These are phyloP conservation scores for Pleurotus ostreatus DNA, from an alignment of 768 basidiomycete genomes.

Conservation along the genomic window DNA sequence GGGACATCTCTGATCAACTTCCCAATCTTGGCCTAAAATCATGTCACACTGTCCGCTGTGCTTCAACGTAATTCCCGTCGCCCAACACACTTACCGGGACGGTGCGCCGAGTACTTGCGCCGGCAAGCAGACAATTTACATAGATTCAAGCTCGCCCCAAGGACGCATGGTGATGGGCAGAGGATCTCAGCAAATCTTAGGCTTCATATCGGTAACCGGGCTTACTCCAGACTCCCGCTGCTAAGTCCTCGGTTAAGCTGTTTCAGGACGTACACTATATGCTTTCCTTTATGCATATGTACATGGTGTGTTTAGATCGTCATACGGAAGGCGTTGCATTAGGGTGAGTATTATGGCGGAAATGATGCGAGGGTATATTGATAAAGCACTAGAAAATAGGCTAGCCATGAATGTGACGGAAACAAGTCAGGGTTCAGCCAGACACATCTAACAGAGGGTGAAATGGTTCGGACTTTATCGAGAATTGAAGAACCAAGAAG, in stretches of 20 bases:
- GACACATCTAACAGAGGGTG: background rate
- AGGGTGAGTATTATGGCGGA: slow-evolving; percentile 7
- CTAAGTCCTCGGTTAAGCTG: background rate
- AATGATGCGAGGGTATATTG: background rate
- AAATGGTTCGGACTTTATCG: slow-evolving; percentile 37
- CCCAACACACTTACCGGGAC: background rate
- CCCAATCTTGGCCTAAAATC: background rate
- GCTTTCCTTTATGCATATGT: background rate
- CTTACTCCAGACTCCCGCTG: background rate
- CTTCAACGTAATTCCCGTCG: slow-evolving; percentile 3
- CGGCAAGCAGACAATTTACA: too few species aligned
- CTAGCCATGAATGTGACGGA: background rate
- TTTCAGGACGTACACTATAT: background rate
- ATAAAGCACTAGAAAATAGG: slow-evolving; percentile 8
- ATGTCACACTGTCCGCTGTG: background rate
- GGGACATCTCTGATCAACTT: slow-evolving; percentile 1
- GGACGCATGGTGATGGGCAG: background rate
- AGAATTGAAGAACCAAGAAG: slow-evolving; percentile 92
- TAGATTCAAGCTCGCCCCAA: too few species aligned
- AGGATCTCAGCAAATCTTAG: background rate
- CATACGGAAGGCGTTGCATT: background rate
- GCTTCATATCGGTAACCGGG: background rate
- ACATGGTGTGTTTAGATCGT: background rate
- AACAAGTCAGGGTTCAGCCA: background rate
- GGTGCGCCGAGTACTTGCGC: background rate